phyloP scores from a whole-genome alignment of 2,329 filamentous ascomycete species.

The Penicillium sp. region DNA sequence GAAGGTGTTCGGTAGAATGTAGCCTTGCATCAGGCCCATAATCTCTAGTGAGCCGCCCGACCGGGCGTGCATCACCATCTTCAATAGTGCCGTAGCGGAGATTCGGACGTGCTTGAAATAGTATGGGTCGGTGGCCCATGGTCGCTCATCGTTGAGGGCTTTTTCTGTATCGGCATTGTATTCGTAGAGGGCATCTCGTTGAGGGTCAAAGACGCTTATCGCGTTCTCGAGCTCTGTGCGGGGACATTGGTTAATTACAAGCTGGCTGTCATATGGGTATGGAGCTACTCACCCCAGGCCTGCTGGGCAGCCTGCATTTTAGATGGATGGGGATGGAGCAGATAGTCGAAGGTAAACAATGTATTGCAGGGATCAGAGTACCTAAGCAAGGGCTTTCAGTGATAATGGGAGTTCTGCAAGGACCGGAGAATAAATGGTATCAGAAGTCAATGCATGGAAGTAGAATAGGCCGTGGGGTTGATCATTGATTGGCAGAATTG shows the following conservation, averaged over 20 bases:
- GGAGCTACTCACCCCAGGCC: constrained; percentile 54
- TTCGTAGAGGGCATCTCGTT: constrained; percentile 85
- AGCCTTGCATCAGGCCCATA: constrained; percentile 98
- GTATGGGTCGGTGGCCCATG: constrained; percentile 75
- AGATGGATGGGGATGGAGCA: not conserved
- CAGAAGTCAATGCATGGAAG: constrained; percentile 4
- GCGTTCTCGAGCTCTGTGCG: constrained; percentile 79
- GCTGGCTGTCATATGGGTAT: not conserved
- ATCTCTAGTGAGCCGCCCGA: constrained; percentile 88
- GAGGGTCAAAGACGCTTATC: constrained; percentile 76
- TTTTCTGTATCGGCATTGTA: constrained; percentile 71
- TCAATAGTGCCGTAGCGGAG: constrained; percentile 87
- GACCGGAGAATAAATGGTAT: constrained; percentile 9
- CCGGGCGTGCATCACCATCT: constrained; percentile 99
- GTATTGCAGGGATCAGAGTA: constrained; percentile 4
- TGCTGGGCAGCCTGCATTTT: constrained; percentile 57
- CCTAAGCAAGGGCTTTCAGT: not conserved
- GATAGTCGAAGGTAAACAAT: not conserved
- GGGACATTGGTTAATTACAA: constrained; percentile 10
- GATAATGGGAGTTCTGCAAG: constrained; percentile 10
- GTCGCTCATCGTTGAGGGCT: constrained; percentile 59
- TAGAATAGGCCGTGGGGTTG: constrained; percentile 24
- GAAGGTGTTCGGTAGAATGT: constrained; percentile 76
- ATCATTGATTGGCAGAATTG: constrained; percentile 26
- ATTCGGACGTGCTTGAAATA: constrained; percentile 94